Percentiles rank a stretch among this genome's conserved stretches.
Evolutionary conservation across 768 basidiomycete genomes (phyloP).

Genomic region (Hygrocybe punicea): DNA sequence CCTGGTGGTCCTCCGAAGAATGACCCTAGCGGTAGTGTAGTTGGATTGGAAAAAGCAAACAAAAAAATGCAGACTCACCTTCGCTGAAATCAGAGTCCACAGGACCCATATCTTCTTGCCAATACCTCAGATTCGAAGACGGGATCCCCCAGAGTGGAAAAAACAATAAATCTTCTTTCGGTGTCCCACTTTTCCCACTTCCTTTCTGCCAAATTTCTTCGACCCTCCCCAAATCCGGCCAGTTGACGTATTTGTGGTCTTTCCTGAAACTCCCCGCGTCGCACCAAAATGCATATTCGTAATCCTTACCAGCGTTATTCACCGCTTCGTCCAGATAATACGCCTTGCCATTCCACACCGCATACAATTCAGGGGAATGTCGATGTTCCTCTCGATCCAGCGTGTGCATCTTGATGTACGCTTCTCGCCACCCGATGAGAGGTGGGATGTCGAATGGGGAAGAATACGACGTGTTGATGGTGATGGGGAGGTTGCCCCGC

Average conservation of each 20-base stretch:
- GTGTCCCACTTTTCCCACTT: slow-evolving; percentile 25
- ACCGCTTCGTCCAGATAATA: slow-evolving; percentile 47
- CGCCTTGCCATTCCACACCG: slow-evolving; percentile 55
- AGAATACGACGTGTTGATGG: slow-evolving; percentile 44
- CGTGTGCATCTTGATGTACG: slow-evolving; percentile 43
- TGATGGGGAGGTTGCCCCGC: slow-evolving; percentile 36
- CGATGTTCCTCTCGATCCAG: slow-evolving; percentile 42
- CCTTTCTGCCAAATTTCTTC: slow-evolving; percentile 41
- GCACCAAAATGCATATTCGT: slow-evolving; percentile 57
- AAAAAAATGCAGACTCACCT: slow-evolving; percentile 33
- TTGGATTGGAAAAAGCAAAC: background rate
- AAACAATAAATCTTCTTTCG: slow-evolving; percentile 46
- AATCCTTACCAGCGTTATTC: slow-evolving; percentile 30
- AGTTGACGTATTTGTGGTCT: slow-evolving; percentile 41
- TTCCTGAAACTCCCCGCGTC: slow-evolving; percentile 54
- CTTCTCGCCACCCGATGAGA: slow-evolving; percentile 28
- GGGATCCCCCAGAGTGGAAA: slow-evolving; percentile 45
- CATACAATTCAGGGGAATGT: slow-evolving; percentile 51
- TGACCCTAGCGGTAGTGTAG: slow-evolving; percentile 41
- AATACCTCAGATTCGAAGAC: slow-evolving; percentile 25
- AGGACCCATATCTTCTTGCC: slow-evolving; percentile 48
- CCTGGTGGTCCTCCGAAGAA: slow-evolving; percentile 53
- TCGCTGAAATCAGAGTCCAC: slow-evolving; percentile 50
- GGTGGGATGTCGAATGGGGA: slow-evolving; percentile 51
- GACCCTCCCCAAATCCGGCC: slow-evolving; percentile 47